A percentile compares a stretch with the other conserved stretches of the same genome.
These are phyloP conservation scores for Leccinum aurantiacum DNA, from an alignment of 768 basidiomycete species.

Conservation along the genomic window DNA sequence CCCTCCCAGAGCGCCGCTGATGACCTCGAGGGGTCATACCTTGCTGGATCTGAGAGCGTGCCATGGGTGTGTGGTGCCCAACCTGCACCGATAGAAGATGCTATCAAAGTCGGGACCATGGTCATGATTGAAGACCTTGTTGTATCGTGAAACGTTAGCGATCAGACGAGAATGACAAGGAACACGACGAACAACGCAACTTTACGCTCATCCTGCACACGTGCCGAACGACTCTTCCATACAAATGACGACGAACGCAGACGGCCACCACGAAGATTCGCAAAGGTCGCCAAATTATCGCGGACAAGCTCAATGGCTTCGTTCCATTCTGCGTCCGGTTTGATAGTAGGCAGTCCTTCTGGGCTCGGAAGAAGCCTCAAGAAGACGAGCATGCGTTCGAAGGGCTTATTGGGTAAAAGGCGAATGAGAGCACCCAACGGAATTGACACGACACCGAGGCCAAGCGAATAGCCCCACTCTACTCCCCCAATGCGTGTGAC, in stretches of 20 bases:
- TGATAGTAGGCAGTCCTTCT: conserved; percentile 59
- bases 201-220: conserved; percentile 47
- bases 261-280: conserved; percentile 85
- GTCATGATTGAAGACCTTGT: conserved; percentile 65
- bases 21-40: conserved; percentile 74
- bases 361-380: conserved; percentile 62
- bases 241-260: conserved; percentile 84
- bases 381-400: conserved; percentile 60
- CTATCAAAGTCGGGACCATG: conserved; percentile 74
- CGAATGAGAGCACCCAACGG: conserved; percentile 86
- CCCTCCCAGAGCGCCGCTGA: conserved; percentile 85
- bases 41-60: conserved; percentile 71
- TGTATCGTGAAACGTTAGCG: conserved; percentile 43
- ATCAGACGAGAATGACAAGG: conserved; percentile 1
- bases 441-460: conserved; percentile 82
- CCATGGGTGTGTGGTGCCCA: conserved; percentile 57
- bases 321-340: conserved; percentile 67
- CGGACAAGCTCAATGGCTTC: conserved; percentile 78
- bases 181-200: conserved; percentile 47
- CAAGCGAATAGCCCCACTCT: conserved; percentile 93
- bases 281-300: conserved; percentile 83
- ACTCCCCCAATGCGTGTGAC: conserved; percentile 75
- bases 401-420: conserved; percentile 74
- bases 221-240: conserved; percentile 70
- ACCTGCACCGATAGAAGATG: conserved; percentile 69